Evolutionary conservation across 306 rosid species (phyloP).

Genomic region (Parietaria judaica): DNA sequence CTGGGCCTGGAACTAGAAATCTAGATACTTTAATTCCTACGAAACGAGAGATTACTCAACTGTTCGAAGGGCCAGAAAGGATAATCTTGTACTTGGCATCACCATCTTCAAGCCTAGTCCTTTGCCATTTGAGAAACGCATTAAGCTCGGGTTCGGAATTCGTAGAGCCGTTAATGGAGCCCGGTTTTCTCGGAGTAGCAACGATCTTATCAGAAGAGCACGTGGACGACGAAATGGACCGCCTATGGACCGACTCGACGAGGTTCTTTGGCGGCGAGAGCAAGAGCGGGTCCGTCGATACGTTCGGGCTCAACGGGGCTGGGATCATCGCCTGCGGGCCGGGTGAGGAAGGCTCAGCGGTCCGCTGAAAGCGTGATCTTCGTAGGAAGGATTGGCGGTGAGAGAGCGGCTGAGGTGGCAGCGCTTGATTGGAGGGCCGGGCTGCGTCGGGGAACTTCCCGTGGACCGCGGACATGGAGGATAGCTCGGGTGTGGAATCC

Average conservation of each 20-base stretch:
- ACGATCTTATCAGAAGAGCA: constrained; percentile 41
- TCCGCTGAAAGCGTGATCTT: constrained; percentile 54
- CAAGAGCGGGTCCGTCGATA: constrained; percentile 22
- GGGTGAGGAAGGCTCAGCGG: constrained; percentile 41
- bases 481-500: constrained; percentile 14
- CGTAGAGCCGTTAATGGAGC: constrained; percentile 5
- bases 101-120: constrained; percentile 26
- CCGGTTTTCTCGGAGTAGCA: constrained; percentile 9
- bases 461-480: constrained; percentile 50
- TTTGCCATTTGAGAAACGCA: constrained; percentile 52
- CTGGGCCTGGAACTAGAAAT: no score
- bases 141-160: constrained; percentile 32
- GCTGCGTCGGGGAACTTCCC: constrained; percentile 55
- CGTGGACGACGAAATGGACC: constrained; percentile 52
- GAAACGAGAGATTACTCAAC: constrained; percentile 26
- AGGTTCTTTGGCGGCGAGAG: constrained; percentile 72
- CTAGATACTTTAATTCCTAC: no score
- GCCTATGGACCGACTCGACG: constrained; percentile 43
- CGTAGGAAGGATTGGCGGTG: constrained; percentile 34
- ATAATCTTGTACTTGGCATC: constrained; percentile 38
- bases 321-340: constrained; percentile 30
- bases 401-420: constrained; percentile 20
- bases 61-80: constrained; percentile 60
- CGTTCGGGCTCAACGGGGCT: constrained; percentile 6
- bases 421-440: constrained; percentile 29